Conservation (phyloP, 768 basidiomycete genomes). For the Tephrocybe sp. region DNA sequence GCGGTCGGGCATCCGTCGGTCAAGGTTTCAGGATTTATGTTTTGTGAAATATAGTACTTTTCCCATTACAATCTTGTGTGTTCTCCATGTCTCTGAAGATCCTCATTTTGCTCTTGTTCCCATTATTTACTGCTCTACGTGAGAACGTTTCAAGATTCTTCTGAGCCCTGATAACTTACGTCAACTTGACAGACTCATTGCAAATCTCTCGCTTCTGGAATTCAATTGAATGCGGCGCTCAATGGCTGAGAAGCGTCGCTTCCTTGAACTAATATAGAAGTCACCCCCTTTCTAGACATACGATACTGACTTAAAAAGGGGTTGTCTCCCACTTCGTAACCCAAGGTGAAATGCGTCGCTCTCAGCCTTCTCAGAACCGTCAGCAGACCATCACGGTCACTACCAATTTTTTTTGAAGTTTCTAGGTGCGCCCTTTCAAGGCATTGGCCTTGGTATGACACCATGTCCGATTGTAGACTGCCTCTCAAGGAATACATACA, state of each 20-base stretch:
- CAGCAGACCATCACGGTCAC: slow-evolving; percentile 17
- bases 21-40: slow-evolving; percentile 16
- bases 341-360: slow-evolving; percentile 2
- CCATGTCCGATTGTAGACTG: slow-evolving; percentile 14
- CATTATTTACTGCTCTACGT: too few species aligned
- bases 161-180: too few species aligned
- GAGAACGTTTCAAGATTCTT: too few species aligned
- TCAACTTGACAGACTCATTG: too few species aligned
- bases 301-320: neutral
- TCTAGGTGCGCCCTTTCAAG: slow-evolving; percentile 15
- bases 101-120: too few species aligned
- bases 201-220: too few species aligned
- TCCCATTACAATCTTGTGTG: slow-evolving; percentile 5
- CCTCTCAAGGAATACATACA: slow-evolving; percentile 25
- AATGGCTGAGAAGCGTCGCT: neutral
- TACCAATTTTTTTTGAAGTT: slow-evolving; percentile 29
- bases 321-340: neutral
- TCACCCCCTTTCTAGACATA: neutral
- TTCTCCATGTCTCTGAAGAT: neutral
- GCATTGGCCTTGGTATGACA: neutral
- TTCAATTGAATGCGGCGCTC: too few species aligned
- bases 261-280: neutral
- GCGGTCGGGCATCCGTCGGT: slow-evolving; percentile 15
- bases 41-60: slow-evolving; percentile 20
- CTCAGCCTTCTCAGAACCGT: slow-evolving; percentile 4